Conservation (phyloP, 1,284 basidiomycete genomes). For the Irpex lacteus region DNA sequence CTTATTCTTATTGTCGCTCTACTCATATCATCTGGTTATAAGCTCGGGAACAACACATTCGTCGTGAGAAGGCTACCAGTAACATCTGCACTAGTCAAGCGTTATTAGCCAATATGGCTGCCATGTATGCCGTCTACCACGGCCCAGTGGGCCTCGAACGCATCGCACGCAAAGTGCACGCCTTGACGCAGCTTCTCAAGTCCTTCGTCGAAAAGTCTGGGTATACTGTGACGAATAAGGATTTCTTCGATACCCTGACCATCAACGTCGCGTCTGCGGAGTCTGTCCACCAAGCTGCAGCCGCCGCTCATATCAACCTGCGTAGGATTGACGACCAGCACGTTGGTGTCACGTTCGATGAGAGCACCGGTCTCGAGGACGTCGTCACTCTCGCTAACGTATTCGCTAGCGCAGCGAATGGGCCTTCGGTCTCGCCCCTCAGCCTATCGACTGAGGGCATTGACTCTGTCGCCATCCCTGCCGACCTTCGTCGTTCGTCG, state of each 20-base stretch:
- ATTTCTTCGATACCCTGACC: conserved; percentile 95
- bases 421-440: conserved; percentile 38
- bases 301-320: conserved; percentile 78
- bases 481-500: conserved; percentile 66
- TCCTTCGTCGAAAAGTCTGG: conserved; percentile 70
- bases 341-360: conserved; percentile 92
- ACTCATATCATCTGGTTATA: conserved; percentile 5
- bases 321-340: conserved; percentile 74
- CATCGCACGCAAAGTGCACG: conserved; percentile 90
- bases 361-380: conserved; percentile 79
- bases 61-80: conserved; percentile 92
- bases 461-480: conserved; percentile 46
- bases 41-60: conserved; percentile 96
- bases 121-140: conserved; percentile 98
- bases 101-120: conserved; percentile 94
- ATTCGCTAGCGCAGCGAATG: conserved; percentile 64
- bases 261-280: conserved; percentile 70
- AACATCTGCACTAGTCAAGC: conserved; percentile 95
- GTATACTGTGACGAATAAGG: conserved; percentile 60
- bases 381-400: conserved; percentile 80
- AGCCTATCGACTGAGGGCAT: conserved; percentile 36
- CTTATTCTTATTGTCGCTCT: background rate
- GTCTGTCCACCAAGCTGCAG: conserved; percentile 69
- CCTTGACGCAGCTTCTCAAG: conserved; percentile 82
- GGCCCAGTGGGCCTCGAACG: conserved; percentile 84